Conservation (phyloP, 305 asterid species). For the Stenogyne calaminthoides region DNA sequence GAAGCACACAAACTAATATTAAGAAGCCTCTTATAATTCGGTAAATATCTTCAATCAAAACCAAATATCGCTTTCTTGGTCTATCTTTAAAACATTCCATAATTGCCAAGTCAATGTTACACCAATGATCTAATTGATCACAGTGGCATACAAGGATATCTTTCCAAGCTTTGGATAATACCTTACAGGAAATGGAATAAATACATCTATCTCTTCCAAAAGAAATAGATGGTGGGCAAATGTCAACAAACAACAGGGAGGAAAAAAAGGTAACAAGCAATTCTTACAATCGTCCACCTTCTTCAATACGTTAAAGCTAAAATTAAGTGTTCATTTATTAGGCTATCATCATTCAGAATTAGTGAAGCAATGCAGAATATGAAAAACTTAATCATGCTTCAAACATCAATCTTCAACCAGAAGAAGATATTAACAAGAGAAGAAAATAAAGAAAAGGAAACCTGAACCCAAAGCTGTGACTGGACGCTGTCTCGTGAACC, state of each 20-base stretch:
- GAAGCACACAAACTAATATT: background rate
- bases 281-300: background rate
- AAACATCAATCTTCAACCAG: constrained; percentile 13
- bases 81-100: background rate
- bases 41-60: background rate
- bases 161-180: background rate
- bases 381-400: constrained; percentile 4
- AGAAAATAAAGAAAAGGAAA: constrained; percentile 25
- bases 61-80: background rate
- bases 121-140: background rate
- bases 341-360: background rate
- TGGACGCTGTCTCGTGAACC: constrained; percentile 71
- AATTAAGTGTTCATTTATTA: background rate
- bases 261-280: constrained; percentile 13
- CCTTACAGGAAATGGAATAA: constrained; percentile 7
- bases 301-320: too few species aligned
- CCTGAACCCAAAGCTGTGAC: constrained; percentile 80
- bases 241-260: background rate
- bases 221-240: background rate
- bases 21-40: background rate
- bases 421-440: constrained; percentile 7
- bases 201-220: constrained; percentile 5
- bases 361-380: background rate
- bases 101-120: background rate
- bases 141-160: background rate